These are phyloP conservation scores for Rickenella mellea DNA, from an alignment of 768 basidiomycete genomes.

Conservation along the genomic window DNA sequence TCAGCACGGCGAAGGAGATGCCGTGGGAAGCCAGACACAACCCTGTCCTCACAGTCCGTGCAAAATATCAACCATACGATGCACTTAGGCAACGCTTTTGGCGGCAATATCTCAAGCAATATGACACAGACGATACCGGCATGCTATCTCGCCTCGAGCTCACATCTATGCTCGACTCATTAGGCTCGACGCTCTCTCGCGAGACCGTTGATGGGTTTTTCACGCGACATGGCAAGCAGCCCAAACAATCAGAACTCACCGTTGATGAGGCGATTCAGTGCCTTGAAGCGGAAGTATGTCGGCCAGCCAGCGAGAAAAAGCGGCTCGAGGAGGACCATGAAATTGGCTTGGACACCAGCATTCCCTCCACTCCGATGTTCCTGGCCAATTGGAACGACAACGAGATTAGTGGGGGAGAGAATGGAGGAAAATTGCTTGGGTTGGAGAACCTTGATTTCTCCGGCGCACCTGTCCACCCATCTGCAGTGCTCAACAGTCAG, in stretches of 20 bases:
- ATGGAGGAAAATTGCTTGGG: slow-evolving; percentile 12
- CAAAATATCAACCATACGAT: slow-evolving; percentile 93
- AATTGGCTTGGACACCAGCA: slow-evolving; percentile 33
- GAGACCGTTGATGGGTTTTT: slow-evolving; percentile 81
- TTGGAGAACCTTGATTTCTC: slow-evolving; percentile 56
- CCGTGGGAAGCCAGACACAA: slow-evolving; percentile 66
- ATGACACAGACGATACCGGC: slow-evolving; percentile 78
- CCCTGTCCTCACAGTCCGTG: slow-evolving; percentile 65
- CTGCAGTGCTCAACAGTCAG: slow-evolving; percentile 18
- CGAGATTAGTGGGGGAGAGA: slow-evolving; percentile 19
- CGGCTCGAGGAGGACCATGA: slow-evolving; percentile 43
- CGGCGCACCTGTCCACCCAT: slow-evolving; percentile 32
- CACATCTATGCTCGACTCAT: slow-evolving; percentile 91
- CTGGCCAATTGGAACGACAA: slow-evolving; percentile 29
- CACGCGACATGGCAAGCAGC: slow-evolving; percentile 53
- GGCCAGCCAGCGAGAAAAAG: slow-evolving; percentile 65
- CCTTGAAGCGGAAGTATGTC: slow-evolving; percentile 75
- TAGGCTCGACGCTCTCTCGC: slow-evolving; percentile 82
- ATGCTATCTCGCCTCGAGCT: slow-evolving; percentile 76
- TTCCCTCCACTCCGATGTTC: slow-evolving; percentile 38
- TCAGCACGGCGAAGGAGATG: slow-evolving; percentile 52
- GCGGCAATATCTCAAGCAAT: slow-evolving; percentile 80
- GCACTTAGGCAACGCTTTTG: slow-evolving; percentile 87
- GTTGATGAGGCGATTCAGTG: slow-evolving; percentile 74
- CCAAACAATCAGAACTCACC: slow-evolving; percentile 61